These are phyloP conservation scores for Nasturtium officinale DNA, from an alignment of 345 rosid genomes.

Conservation along the genomic window DNA sequence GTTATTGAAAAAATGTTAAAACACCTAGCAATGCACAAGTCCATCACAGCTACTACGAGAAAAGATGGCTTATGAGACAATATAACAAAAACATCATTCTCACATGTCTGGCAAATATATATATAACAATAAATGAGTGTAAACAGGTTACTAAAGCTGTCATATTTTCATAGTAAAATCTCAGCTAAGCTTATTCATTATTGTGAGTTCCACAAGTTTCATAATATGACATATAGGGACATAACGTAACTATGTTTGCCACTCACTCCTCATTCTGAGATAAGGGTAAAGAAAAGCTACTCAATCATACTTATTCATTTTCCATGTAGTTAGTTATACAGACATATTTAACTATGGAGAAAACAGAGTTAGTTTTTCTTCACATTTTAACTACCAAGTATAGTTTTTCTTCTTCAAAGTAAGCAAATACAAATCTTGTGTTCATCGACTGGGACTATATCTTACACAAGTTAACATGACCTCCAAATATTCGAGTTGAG, in stretches of 20 bases:
- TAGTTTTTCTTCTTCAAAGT: neutral
- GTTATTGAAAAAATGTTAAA: slow-evolving; percentile 33
- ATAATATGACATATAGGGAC: neutral
- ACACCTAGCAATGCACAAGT: slow-evolving; percentile 26
- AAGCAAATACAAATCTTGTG: neutral
- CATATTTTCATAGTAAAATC: neutral
- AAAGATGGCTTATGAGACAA: neutral
- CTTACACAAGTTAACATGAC: slow-evolving; percentile 16
- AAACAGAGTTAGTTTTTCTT: no score
- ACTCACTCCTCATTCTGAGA: slow-evolving; percentile 6
- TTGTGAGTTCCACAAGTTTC: neutral
- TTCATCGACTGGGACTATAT: neutral
- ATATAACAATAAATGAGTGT: slow-evolving; percentile 12
- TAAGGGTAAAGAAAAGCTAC: slow-evolving; percentile 1
- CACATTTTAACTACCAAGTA: neutral
- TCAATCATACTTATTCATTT: neutral
- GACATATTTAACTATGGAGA: neutral
- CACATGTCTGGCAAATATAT: neutral
- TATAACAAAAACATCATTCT: neutral
- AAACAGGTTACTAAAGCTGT: slow-evolving; percentile 12
- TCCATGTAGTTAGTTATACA: neutral
- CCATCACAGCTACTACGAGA: neutral
- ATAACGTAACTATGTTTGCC: neutral
- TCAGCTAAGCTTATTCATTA: slow-evolving; percentile 10
- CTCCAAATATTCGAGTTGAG: slow-evolving; percentile 10